phyloP scores from a whole-genome alignment of 2,329 filamentous ascomycete species.

The Phyllosticta paracitricarpa region DNA sequence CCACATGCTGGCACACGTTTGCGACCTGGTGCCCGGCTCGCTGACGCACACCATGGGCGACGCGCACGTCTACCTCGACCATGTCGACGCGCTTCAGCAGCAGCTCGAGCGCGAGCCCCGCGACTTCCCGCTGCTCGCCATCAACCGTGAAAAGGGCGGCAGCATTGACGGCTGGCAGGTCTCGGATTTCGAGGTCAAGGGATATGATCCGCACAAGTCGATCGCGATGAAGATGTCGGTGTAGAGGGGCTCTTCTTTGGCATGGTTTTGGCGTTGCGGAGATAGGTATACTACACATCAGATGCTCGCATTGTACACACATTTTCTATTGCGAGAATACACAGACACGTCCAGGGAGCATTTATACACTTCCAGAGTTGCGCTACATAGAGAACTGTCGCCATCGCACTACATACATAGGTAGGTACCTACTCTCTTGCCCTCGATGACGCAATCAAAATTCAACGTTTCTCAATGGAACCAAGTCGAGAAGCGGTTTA shows the following conservation, averaged over 20 bases:
- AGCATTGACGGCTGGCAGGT: constrained; percentile 83
- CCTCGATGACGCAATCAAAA: too few species aligned
- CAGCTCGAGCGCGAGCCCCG: constrained; percentile 74
- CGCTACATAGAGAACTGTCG: too few species aligned
- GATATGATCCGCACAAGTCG: constrained; percentile 80
- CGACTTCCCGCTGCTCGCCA: constrained; percentile 69
- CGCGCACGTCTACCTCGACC: constrained; percentile 91
- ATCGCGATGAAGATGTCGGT: constrained; percentile 99
- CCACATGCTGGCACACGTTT: constrained; percentile 87
- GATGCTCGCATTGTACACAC: too few species aligned
- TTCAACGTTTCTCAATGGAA: too few species aligned
- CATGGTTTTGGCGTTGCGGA: background rate
- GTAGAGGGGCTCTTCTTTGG: constrained; percentile 22
- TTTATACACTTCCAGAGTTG: too few species aligned
- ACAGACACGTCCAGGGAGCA: too few species aligned
- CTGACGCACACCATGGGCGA: constrained; percentile 96
- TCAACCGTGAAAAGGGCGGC: constrained; percentile 55
- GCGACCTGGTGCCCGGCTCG: constrained; percentile 72
- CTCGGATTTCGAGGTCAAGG: constrained; percentile 79
- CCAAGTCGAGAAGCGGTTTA: too few species aligned
- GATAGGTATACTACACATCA: background rate
- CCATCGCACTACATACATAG: too few species aligned
- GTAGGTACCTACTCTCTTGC: too few species aligned
- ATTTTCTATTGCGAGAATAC: too few species aligned
- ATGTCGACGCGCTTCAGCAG: constrained; percentile 73